These are phyloP conservation scores for Eutrema yunnanense DNA, from an alignment of 345 rosid genomes.

Conservation along the genomic window DNA sequence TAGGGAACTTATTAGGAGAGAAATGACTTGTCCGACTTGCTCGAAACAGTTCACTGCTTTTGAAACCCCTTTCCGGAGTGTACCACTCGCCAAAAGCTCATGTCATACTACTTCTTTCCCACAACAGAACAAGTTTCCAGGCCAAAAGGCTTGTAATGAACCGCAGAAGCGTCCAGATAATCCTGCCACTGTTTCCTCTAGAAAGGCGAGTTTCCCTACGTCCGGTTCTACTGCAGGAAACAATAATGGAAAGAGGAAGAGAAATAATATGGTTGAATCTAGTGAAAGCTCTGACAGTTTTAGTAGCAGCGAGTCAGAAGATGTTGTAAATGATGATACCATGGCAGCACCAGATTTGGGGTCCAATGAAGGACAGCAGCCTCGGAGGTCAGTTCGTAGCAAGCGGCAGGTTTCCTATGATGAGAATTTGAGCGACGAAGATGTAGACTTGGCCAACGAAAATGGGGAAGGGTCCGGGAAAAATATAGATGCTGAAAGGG, in stretches of 20 bases:
- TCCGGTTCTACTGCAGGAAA: conserved; percentile 33
- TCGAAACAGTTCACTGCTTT: conserved; percentile 48
- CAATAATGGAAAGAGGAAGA: conserved; percentile 40
- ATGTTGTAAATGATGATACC: conserved; percentile 34
- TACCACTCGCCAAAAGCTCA: conserved; percentile 23
- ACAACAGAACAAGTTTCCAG: conserved; percentile 40
- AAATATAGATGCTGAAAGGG: conserved; percentile 7
- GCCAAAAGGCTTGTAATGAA: conserved; percentile 32
- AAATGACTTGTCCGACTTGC: conserved; percentile 50
- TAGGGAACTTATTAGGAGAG: conserved; percentile 32
- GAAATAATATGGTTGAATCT: conserved; percentile 44
- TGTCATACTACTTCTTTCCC: conserved; percentile 33
- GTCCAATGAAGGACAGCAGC: conserved; percentile 29
- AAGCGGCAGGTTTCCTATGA: conserved; percentile 63
- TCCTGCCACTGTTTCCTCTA: conserved; percentile 25
- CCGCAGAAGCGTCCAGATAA: conserved; percentile 33
- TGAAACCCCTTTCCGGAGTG: conserved; percentile 35
- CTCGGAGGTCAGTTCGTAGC: conserved; percentile 68
- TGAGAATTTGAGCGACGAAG: conserved; percentile 72
- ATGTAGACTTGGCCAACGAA: conserved; percentile 25
- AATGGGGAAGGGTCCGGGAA: conserved; percentile 24
- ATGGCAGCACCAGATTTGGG: conserved; percentile 27
- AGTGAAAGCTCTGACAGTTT: conserved; percentile 56
- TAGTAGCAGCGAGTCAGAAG: conserved; percentile 47
- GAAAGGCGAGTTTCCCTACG: conserved; percentile 14